Conservation (phyloP, 108 stramenopile genomes). For the Fistulifera solaris region DNA sequence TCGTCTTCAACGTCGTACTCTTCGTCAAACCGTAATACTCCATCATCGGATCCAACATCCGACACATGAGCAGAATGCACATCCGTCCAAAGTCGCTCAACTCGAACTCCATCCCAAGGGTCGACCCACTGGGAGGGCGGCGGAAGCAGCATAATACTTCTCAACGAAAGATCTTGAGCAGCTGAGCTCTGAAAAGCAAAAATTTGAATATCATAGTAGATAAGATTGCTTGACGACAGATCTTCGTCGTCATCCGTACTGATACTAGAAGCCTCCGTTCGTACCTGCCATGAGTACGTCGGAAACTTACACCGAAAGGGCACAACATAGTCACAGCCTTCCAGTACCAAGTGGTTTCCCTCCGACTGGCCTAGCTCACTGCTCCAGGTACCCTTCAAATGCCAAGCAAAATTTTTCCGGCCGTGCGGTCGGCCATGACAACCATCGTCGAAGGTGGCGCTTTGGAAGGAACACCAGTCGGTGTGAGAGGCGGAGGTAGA, state of each 20-base stretch:
- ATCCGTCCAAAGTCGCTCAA: constrained; percentile 7
- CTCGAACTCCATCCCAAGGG: constrained; percentile 8
- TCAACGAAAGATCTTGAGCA: constrained; percentile 51
- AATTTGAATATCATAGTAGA: constrained; percentile 40
- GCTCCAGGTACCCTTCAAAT: constrained; percentile 44
- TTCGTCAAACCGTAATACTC: constrained; percentile 23
- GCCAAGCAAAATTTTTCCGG: constrained; percentile 47
- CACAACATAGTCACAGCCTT: constrained; percentile 63
- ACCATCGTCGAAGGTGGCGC: constrained; percentile 53
- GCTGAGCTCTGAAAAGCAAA: constrained; percentile 59
- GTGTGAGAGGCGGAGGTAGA: constrained; percentile 14
- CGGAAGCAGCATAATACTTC: constrained; percentile 52
- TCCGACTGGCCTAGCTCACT: not conserved
- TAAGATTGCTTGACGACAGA: constrained; percentile 8
- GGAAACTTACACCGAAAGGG: constrained; percentile 60
- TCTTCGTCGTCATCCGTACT: constrained; percentile 31
- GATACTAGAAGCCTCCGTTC: constrained; percentile 5
- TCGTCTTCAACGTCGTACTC: constrained; percentile 16
- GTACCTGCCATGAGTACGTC: constrained; percentile 47
- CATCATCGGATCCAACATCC: constrained; percentile 7
- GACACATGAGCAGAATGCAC: constrained; percentile 1
- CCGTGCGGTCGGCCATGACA: constrained; percentile 41
- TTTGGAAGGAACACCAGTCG: constrained; percentile 13
- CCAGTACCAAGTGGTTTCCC: constrained; percentile 23
- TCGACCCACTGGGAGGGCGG: constrained; percentile 7